Conservation (phyloP, 768 basidiomycete genomes). For the Mycena sanguinolenta region DNA sequence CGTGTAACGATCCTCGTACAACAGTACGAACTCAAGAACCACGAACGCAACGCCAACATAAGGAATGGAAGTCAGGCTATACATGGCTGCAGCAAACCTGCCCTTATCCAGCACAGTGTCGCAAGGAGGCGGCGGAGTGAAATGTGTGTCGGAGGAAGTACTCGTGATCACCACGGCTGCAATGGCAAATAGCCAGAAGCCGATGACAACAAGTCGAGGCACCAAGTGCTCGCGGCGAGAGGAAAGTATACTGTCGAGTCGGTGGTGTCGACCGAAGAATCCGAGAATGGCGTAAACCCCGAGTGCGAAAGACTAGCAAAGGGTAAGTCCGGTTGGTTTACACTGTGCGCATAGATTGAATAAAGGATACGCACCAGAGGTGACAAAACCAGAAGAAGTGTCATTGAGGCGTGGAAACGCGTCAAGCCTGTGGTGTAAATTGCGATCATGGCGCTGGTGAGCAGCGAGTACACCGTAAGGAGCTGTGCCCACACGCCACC, state of each 20-base stretch:
- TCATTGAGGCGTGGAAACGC: conserved; percentile 17
- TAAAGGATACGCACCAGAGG: conserved; percentile 6
- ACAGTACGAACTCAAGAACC: neutral
- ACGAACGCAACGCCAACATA: conserved; percentile 14
- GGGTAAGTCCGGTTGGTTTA: neutral
- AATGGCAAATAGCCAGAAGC: neutral
- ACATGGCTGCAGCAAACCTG: neutral
- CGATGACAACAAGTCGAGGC: conserved; percentile 9
- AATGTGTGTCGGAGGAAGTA: neutral
- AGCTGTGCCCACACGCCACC: conserved; percentile 20
- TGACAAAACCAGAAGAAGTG: conserved; percentile 14
- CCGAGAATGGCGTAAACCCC: conserved; percentile 9
- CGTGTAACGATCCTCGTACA: neutral
- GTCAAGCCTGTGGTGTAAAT: neutral
- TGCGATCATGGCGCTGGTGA: conserved; percentile 10
- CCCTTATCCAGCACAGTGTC: neutral
- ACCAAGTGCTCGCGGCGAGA: neutral
- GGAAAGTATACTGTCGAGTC: conserved; percentile 5
- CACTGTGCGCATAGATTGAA: neutral
- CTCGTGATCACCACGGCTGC: conserved; percentile 3
- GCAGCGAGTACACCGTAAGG: conserved; percentile 17
- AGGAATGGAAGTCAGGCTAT: conserved; percentile 5
- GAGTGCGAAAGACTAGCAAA: conserved; percentile 5
- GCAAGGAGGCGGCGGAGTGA: conserved; percentile 7
- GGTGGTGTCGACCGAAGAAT: neutral